These are phyloP conservation scores for Alternaria ethzedia DNA, from an alignment of 2,329 filamentous ascomycete species.

Conservation along the genomic window DNA sequence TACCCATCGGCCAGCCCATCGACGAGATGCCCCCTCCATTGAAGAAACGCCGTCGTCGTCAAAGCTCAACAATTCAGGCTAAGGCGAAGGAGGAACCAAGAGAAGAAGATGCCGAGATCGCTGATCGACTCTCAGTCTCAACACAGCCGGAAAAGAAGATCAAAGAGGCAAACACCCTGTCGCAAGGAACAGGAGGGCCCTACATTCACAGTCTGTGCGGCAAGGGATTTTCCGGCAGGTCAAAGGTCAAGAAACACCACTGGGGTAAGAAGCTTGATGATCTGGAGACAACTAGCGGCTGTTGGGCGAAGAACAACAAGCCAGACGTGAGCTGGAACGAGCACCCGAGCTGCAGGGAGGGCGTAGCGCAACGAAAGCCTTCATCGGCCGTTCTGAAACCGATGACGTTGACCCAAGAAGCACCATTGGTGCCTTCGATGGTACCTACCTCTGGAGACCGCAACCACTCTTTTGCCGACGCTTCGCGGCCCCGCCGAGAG, in stretches of 20 bases:
- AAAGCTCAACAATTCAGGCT: neutral
- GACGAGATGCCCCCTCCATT: constrained; percentile 16
- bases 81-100: neutral
- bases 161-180: neutral
- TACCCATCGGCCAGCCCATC: constrained; percentile 10
- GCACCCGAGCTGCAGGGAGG: constrained; percentile 35
- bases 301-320: constrained; percentile 41
- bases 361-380: neutral
- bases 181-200: neutral
- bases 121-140: neutral
- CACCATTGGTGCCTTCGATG: constrained; percentile 18
- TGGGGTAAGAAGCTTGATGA: constrained; percentile 36
- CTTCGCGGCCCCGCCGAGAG: neutral
- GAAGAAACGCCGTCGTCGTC: neutral
- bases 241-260: constrained; percentile 44
- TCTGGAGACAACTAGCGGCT: constrained; percentile 34
- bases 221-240: constrained; percentile 29
- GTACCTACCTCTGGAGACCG: constrained; percentile 23
- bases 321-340: constrained; percentile 40
- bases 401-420: constrained; percentile 1
- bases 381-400: neutral
- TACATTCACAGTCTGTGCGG: constrained; percentile 42
- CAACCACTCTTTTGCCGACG: constrained; percentile 14
- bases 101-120: neutral
- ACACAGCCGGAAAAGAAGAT: neutral